These are phyloP conservation scores for Saxophila tyrrhenica DNA, from an alignment of 495 filamentous ascomycete species.

Conservation along the genomic window DNA sequence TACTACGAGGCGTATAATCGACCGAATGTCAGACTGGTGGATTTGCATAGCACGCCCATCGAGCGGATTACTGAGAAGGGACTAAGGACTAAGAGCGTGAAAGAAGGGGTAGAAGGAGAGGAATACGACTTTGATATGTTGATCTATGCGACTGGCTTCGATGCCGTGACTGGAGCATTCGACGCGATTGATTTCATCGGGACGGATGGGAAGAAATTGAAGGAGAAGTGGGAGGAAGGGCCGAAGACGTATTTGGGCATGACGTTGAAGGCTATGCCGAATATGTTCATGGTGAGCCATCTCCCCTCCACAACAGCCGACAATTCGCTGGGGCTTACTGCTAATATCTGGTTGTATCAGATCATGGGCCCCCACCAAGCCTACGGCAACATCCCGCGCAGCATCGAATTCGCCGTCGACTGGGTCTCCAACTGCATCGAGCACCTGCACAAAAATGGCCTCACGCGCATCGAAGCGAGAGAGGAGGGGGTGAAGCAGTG, in stretches of 20 bases:
- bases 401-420: slow-evolving; percentile 5
- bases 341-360: background rate
- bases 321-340: background rate
- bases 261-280: slow-evolving; percentile 6
- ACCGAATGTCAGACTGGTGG: slow-evolving; percentile 7
- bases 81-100: background rate
- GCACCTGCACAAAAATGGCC: background rate
- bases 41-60: slow-evolving; percentile 10
- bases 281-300: slow-evolving; percentile 12
- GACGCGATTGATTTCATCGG: slow-evolving; percentile 4
- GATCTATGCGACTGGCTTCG: slow-evolving; percentile 17
- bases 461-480: background rate
- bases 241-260: slow-evolving; percentile 9
- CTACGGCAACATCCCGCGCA: slow-evolving; percentile 3
- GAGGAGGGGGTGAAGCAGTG: slow-evolving; percentile 1
- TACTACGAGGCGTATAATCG: slow-evolving; percentile 19
- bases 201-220: background rate
- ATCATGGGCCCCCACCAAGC: background rate
- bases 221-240: slow-evolving; percentile 6
- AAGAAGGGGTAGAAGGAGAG: background rate
- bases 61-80: background rate
- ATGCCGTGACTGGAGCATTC: slow-evolving; percentile 6
- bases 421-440: background rate
- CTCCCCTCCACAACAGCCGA: background rate
- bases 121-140: slow-evolving; percentile 12